Base-by-base conservation (phyloP, 2,329 filamentous ascomycete genomes). In the Cercospora sp. region DNA sequence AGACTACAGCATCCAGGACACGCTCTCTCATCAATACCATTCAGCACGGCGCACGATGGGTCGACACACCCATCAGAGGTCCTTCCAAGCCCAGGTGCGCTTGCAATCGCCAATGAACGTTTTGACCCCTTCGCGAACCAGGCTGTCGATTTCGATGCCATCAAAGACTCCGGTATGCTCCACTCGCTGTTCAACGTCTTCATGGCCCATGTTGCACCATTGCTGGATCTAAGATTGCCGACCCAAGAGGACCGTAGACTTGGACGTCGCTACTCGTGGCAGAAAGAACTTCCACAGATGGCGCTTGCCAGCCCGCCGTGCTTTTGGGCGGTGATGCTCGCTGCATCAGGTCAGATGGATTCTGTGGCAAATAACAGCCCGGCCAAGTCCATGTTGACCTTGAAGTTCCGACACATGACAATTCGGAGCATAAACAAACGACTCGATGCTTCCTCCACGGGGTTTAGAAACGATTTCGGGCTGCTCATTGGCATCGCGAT, bases 271-370 rank as follows among this genome's bases (percentile, higher is more conserved):
- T 66, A 67, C 31, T 65, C 63, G 12, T 70, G 69, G 69, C 63
- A 68, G 59, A 66, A 57, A 8, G 67, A 68, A 20, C 62, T 70
- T 18, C 69, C 69, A 33, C 62, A 63, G 18, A 65, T 65, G 33
- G 69, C 67, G 16, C 42, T 69, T 26, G 39, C 64, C 7, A 68
- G 66, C 31, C 69, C 66, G 13, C 62, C 67, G 10, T 68, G 66
- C 18, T 70, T 70, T 26, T 70, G 69, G 69, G 51, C 66, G n/a
- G 10, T 70, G 4, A 68, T 70, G 55, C 55, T 67, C 18, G 62
- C 57, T n/a, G 69, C 69, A n/a, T 51, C 62, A 9, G 67, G 60
- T n/a, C 64, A 64, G 26, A 48, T 65, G 45, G 53, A 58, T 10
- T 30, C 30, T 20, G 23, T 26, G n/a, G 18, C 45, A 13, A 42